These are phyloP conservation scores for Teratosphaeria pseudoeucalypti DNA, from an alignment of 2,329 filamentous ascomycete genomes.

Conservation along the genomic window DNA sequence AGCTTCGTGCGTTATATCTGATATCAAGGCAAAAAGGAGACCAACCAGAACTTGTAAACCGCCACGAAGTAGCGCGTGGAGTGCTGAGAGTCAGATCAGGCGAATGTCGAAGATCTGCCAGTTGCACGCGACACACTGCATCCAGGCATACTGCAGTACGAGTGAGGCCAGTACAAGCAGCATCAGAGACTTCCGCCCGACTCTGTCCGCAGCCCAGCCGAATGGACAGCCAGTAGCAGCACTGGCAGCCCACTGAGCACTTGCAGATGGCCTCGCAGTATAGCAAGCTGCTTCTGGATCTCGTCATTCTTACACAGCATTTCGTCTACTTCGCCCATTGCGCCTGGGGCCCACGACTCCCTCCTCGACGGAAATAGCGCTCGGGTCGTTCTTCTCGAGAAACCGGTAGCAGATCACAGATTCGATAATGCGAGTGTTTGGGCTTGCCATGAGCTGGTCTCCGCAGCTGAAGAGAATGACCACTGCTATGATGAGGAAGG, in stretches of 20 bases:
- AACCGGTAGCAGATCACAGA: constrained; percentile 43
- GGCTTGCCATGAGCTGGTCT: constrained; percentile 29
- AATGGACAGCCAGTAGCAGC: constrained; percentile 26
- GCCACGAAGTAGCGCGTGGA: constrained; percentile 22
- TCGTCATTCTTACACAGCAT: constrained; percentile 38
- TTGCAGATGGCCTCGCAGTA: constrained; percentile 39
- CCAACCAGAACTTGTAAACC: constrained; percentile 16
- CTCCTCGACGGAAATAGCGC: constrained; percentile 16
- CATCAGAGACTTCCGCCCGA: constrained; percentile 25
- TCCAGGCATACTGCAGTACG: constrained; percentile 15
- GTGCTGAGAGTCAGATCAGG: constrained; percentile 22
- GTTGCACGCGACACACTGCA: constrained; percentile 21
- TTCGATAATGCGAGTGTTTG: constrained; percentile 43
- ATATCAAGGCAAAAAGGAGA: constrained; percentile 20
- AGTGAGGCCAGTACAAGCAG: constrained; percentile 19
- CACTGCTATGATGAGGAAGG: constrained; percentile 15
- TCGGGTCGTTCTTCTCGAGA: constrained; percentile 33
- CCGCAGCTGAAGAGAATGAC: constrained; percentile 37
- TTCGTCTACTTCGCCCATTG: constrained; percentile 29
- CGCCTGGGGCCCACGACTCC: constrained; percentile 19
- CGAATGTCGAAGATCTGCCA: constrained; percentile 25
- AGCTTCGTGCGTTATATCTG: constrained; percentile 22
- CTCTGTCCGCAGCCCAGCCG: constrained; percentile 26
- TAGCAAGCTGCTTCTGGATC: constrained; percentile 44
- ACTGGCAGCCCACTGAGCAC: constrained; percentile 38